Evolutionary conservation across 345 rosid species (phyloP), one percentile per base, ranked within the genome.

Genomic region (Melaleuca quinquenervia): DNA sequence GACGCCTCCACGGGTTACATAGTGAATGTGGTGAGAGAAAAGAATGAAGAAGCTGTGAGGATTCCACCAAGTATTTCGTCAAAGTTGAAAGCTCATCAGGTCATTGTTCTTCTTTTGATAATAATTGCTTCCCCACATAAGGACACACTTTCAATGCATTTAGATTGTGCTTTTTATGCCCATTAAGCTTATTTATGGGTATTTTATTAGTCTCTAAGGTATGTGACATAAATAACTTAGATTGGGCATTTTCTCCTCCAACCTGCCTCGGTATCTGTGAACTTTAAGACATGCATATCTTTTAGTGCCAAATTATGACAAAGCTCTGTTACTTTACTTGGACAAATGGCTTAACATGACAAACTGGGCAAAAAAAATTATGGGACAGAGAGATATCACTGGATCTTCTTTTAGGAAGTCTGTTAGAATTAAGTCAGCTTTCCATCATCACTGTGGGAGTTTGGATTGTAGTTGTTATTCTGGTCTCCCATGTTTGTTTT

Each of bases 11-110:
- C 90, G 62, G 99, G 99, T 86, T 95, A 93, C 90, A 92, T 98
- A 89, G 98, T 98, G 88, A 98, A 98, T 93, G 99, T 98, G 86
- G 96, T 94, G 87, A 93, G 99, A 93, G 99, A 98, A 90, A 92
- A 92, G 86, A 96, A 98, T 86, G 99, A 98, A 93, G 98, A 91
- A 87, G 94, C 97, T 89, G 98, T 95, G 88, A 93, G 99, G 90
- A 89, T 98, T 90, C 93, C 95, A 86, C 90, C 95, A 44, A 96
- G 99, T 90, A 92, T 96, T 91, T 94, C 99, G 8, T 90, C 94
- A 55, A 95, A 94, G 92, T 87, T 98, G 91, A 98, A 98, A 91
- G 94, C 89, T 62, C 99, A 98, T 90, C 99, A 98, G 99, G 99
- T 98, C 88, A 55, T 41, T 32, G 45, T 70, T 70, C 80, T 70